These are phyloP conservation scores for Rhodocollybia butyracea DNA, from an alignment of 768 basidiomycete genomes.

Conservation along the genomic window DNA sequence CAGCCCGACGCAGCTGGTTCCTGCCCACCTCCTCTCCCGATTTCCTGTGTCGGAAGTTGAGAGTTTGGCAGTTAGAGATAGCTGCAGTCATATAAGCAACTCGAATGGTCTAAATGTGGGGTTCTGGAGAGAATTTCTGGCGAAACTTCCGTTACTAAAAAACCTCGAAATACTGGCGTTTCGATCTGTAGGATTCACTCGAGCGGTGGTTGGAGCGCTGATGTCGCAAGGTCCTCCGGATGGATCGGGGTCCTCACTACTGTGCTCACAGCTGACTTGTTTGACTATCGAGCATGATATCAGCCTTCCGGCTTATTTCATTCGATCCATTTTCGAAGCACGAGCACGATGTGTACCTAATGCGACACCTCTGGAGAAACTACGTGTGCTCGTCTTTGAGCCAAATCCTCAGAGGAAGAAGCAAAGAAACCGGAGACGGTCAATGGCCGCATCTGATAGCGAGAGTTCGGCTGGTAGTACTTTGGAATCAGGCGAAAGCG, in stretches of 20 bases:
- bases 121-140: slow-evolving; percentile 7
- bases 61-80: slow-evolving; percentile 4
- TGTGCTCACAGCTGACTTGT: not conserved
- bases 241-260: not conserved
- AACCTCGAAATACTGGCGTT: slow-evolving; percentile 5
- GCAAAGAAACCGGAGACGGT: not conserved
- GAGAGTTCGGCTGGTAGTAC: not conserved
- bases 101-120: not conserved
- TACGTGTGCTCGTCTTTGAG: slow-evolving; percentile 3
- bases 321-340: not conserved
- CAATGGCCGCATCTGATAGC: not conserved
- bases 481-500: not conserved
- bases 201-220: slow-evolving; percentile 3
- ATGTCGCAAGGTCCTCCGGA: not conserved
- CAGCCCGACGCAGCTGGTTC: not conserved
- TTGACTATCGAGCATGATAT: slow-evolving; percentile 8
- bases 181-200: not conserved
- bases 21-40: not conserved
- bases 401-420: not conserved
- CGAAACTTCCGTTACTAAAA: not conserved
- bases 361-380: not conserved
- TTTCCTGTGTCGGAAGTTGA: slow-evolving; percentile 5
- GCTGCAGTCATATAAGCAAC: not conserved
- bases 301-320: slow-evolving; percentile 1
- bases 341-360: not conserved